Evolutionary conservation across 2,329 filamentous ascomycete genomes (phyloP).

Genomic region (Amesomyces nigricolor): DNA sequence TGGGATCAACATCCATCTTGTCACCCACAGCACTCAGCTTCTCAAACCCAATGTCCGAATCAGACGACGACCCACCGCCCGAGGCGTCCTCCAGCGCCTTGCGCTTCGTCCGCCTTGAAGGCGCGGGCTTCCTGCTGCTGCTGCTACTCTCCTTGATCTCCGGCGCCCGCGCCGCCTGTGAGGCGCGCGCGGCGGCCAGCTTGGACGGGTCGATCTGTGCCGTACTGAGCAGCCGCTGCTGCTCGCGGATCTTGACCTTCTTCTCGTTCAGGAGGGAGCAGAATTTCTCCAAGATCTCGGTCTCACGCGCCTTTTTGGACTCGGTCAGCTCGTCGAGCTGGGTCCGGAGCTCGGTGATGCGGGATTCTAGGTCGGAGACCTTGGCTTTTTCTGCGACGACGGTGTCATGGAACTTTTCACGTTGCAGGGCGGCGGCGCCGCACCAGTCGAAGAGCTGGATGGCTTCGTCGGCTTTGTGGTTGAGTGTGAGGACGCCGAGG

Average conservation of each 20-base stretch:
- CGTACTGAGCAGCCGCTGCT: conserved; percentile 53
- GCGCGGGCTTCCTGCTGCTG: conserved; percentile 5
- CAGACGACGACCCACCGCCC: conserved; percentile 34
- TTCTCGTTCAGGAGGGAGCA: conserved; percentile 68
- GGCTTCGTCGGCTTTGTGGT: conserved; percentile 50
- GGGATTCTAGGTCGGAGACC: conserved; percentile 46
- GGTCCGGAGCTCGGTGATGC: conserved; percentile 52
- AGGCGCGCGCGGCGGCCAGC: conserved; percentile 11
- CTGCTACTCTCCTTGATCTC: conserved; percentile 21
- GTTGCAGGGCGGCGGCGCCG: conserved; percentile 48
- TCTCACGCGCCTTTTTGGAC: conserved; percentile 62
- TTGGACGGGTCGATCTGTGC: conserved; percentile 14
- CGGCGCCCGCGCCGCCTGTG: conserved; percentile 3
- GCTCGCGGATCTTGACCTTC: conserved; percentile 71
- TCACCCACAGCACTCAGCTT: conserved; percentile 44
- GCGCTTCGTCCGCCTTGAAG: conserved; percentile 45
- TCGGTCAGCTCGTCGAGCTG: conserved; percentile 62
- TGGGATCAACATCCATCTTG: conserved; percentile 45
- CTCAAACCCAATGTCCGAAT: conserved; percentile 43
- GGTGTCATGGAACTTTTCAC: conserved; percentile 40
- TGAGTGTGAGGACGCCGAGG: conserved; percentile 59
- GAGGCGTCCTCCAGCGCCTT: conserved; percentile 38
- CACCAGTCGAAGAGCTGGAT: conserved; percentile 69
- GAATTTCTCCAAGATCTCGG: conserved; percentile 62
- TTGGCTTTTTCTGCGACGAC: conserved; percentile 39